Evolutionary conservation across 2,329 filamentous ascomycete genomes (phyloP).

Genomic region (Alternaria dauci): DNA sequence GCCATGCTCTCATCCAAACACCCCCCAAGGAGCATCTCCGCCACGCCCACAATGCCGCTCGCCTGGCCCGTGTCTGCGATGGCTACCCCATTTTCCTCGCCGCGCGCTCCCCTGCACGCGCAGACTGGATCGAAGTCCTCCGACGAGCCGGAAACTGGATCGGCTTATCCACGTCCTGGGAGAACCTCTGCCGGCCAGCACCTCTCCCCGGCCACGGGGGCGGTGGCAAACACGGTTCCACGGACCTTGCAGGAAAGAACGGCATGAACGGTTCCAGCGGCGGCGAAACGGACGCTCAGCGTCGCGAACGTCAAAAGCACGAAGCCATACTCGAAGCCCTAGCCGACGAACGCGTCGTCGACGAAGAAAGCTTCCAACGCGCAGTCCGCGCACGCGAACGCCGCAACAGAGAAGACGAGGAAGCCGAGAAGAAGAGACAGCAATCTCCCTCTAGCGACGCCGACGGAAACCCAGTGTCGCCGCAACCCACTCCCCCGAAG

Average conservation of each 20-base stretch:
- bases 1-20: slow-evolving; percentile 81
- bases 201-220: slow-evolving; percentile 49
- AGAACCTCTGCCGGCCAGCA: slow-evolving; percentile 68
- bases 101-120: slow-evolving; percentile 73
- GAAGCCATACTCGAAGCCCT: slow-evolving; percentile 73
- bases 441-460: not conserved
- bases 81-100: slow-evolving; percentile 83
- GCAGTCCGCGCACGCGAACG: slow-evolving; percentile 69
- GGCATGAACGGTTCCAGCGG: slow-evolving; percentile 3
- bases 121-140: slow-evolving; percentile 82
- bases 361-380: slow-evolving; percentile 71
- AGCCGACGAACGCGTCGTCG: slow-evolving; percentile 71
- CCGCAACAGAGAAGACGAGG: slow-evolving; percentile 65
- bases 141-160: slow-evolving; percentile 75
- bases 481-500: slow-evolving; percentile 52
- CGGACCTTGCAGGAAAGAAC: slow-evolving; percentile 1
- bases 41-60: slow-evolving; percentile 82
- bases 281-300: slow-evolving; percentile 61
- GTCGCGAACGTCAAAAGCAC: slow-evolving; percentile 67
- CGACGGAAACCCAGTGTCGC: slow-evolving; percentile 7
- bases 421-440: slow-evolving; percentile 42
- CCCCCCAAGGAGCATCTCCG: slow-evolving; percentile 78
- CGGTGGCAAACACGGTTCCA: slow-evolving; percentile 1
- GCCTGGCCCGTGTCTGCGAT: slow-evolving; percentile 75
- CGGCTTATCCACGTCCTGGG: slow-evolving; percentile 71